Percentiles rank a stretch among this genome's conserved stretches.
Evolutionary conservation across 2,329 filamentous ascomycete species (phyloP).

Genomic region (Colletotrichum lindemuthianum): DNA sequence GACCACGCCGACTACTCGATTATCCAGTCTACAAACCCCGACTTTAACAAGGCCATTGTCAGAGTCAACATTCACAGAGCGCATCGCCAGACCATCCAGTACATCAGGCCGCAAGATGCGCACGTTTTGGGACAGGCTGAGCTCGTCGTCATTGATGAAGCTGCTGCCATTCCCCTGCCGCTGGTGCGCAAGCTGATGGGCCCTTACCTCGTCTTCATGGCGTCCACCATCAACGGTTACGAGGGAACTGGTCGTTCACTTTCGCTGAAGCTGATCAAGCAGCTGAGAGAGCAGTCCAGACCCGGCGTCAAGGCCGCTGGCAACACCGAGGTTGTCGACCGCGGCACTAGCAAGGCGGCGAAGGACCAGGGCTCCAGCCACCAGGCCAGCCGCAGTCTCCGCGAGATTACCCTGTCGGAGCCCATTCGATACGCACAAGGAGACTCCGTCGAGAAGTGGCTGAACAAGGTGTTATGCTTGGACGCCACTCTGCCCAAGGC

Average conservation of each 20-base stretch:
- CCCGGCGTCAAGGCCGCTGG: conserved; percentile 65
- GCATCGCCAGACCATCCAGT: conserved; percentile 97
- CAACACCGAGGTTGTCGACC: conserved; percentile 77
- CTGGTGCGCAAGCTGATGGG: conserved; percentile 94
- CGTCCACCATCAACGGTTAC: conserved; percentile 98
- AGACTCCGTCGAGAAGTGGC: conserved; percentile 93
- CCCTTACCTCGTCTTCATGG: conserved; percentile 98
- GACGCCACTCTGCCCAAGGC: conserved; percentile 89
- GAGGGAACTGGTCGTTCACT: conserved; percentile 96
- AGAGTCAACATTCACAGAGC: conserved; percentile 94
- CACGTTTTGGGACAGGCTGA: conserved; percentile 96
- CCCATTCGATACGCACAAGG: conserved; percentile 94
- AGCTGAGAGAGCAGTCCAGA: conserved; percentile 91
- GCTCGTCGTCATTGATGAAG: conserved; percentile 95
- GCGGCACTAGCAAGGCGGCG: conserved; percentile 77
- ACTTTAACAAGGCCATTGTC: conserved; percentile 99
- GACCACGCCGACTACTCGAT: conserved; percentile 98
- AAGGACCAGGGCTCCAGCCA: conserved; percentile 70
- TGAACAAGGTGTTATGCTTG: conserved; percentile 92
- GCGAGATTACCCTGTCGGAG: conserved; percentile 92
- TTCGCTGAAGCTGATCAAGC: conserved; percentile 95
- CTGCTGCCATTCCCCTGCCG: conserved; percentile 93
- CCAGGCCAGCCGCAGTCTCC: conserved; percentile 78
- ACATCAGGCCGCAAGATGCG: conserved; percentile 95
- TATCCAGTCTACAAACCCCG: conserved; percentile 96